Base-by-base conservation (phyloP, 148 eudicot genomes). In the Hydrangea macrophylla region DNA sequence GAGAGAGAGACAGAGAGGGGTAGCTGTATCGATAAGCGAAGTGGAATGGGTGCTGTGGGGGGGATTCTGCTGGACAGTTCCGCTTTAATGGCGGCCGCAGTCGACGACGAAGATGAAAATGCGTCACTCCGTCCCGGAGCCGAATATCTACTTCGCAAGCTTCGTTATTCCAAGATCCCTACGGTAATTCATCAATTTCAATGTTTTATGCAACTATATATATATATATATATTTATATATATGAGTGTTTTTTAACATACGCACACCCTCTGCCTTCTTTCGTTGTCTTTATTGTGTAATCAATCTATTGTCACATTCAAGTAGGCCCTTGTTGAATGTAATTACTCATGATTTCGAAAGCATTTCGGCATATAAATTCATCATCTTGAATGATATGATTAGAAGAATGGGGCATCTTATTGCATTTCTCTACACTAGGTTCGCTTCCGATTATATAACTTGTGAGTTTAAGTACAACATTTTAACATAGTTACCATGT, bases 81-180 rank as follows among this genome's bases (percentile, higher is more conserved):
- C 24, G 78, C 75, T 18, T 58, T 90, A 1, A 44, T 84, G 1
- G 22, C 75, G 1, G 22, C 75, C 26, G 40, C 71, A 56, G 60
- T 27, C 33, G 69, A 22, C 61, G 70, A 64, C 36, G 48, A 7
- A 32, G 72, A 57, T 73, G 74, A 39, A 0, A 51, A 31, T 58
- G 59, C 80, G 11, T 67, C 75, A 27, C 82, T 84, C 48, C 48
- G 57, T 15, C 50, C 83, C 23, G 85, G 77, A 37, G 85, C 90
- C 39, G 79, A 76, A 24, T 77, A 62, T 76, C 79, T 91, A 37
- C 81, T 91, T 35, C 82, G 79, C 32, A 68, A 78, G 60, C 88
- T 91, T 25, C 95, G 85, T 24, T 81, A 81, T 60, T 91, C 95
- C 56, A 83, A 81, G 25, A 76, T 91, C 64, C 84, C 73, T 51